Evolutionary conservation across 305 asterid species (phyloP), one percentile per base, ranked within the genome.

Genomic region (Fraxinus baroniana): DNA sequence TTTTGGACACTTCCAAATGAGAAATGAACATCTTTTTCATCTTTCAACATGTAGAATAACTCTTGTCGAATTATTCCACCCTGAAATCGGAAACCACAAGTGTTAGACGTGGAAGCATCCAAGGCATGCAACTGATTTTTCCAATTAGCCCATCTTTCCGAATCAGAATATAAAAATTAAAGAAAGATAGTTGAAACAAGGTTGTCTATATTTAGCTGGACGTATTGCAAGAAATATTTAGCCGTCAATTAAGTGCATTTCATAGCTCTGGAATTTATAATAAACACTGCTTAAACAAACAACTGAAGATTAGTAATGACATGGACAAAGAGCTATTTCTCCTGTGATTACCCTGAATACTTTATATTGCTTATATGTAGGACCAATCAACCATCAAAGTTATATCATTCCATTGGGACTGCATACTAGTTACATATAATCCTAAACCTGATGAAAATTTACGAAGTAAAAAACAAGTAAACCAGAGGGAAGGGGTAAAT

Each of bases 11-110:
- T 91, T 39, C 99, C 99, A 26, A 95, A 95, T 20, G 95, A 83
- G 85, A 94, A 95, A 78, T 95, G 97, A 60, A 94, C 97, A 52
- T 92, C 97, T 46, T 93, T 86, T 86, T 92, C 98, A 17, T 92
- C 90, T 84, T 90, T 94, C 62, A 95, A 86, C 93, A 89, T 89
- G 83, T 91, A 92, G 82, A 86, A 95, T 72, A 95, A 55, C 84
- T 95, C 99, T 86, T 94, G 99, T 32, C 99, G 91, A 74, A 94
- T 77, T 74, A 82, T 83, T 80, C 98, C 98, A 6, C 98, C 99
- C 97, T 95, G 92, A 74, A 82, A 74, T n/a, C 18, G 41, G 70
- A 77, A 84, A 7, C 1, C 22, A 18, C 17, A 55, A 55, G 83
- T 41, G 75, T 78, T 78, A 72, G 22, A 49, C 49, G 9, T 15